Evolutionary conservation across 805 yeast genomes (phyloP), one percentile per base, ranked within the genome.

Genomic region (Wickerhamomyces alni): DNA sequence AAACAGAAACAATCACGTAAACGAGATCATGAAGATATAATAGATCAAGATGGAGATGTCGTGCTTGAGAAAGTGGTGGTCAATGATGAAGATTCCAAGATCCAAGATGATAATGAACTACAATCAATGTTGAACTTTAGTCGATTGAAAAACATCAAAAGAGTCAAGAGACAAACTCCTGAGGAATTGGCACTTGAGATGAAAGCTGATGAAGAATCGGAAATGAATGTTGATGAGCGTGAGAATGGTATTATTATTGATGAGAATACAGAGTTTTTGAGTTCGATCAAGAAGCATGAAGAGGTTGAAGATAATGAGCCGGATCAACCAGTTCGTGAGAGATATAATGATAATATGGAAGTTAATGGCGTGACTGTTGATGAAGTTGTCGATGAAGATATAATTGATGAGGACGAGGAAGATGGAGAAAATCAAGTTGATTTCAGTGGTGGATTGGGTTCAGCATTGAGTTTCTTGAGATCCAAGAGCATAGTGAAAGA

Each of bases 231-330:
- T 26, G 51, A 50, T 18, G 25, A 34, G 3, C 24, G 17, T 2
- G 32, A 15, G 7, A 28, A 15, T 8, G 61, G 58, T 8, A 36
- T 59, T 15, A 38, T 51, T 2, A 44, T 66, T 17, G 63, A 64
- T 47, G 72, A 67, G 36, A 63, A 55, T 16, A 39, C 55, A 2
- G 69, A 65, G 34, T 67, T 68, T 38, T 46, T 68, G 36, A 49
- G 51, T n/a, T 39, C 51, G 1, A 40, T 58, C 1, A 54, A 53
- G 24, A 44, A 25, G 8, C 33, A 27, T n/a, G 43, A 25, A 17
- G 40, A 35, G 15, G 30, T 11, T 26, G 12, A 10, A 9, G 28
- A 26, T 11, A 21, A 21, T 7, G 9, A 6, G 6, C 9, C 24
- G 9, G 24, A 21, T 7, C 24, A 21, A 21, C n/a, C n/a, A n/a